These are phyloP conservation scores for Epichloe amarillans DNA, from an alignment of 2,329 filamentous ascomycete species.

Conservation along the genomic window DNA sequence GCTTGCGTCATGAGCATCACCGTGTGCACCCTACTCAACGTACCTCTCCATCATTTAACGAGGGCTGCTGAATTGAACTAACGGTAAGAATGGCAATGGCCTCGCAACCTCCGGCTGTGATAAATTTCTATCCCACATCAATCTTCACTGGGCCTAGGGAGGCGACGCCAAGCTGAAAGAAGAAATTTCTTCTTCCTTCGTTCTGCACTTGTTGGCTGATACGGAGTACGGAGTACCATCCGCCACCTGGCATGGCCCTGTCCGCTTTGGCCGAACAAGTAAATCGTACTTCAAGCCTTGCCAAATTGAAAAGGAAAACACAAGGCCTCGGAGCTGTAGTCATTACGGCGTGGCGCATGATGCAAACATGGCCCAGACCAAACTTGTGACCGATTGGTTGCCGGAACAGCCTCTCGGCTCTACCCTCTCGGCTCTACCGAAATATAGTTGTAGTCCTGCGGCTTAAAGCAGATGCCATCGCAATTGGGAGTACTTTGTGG, in stretches of 20 bases:
- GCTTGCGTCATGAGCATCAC: too few species aligned
- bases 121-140: too few species aligned
- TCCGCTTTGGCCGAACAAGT: background rate
- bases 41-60: too few species aligned
- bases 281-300: background rate
- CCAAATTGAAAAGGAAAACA: background rate
- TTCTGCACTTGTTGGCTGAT: background rate
- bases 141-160: too few species aligned
- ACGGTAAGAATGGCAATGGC: too few species aligned
- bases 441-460: background rate
- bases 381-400: background rate
- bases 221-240: too few species aligned
- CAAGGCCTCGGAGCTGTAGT: background rate
- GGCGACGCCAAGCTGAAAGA: background rate
- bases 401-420: background rate
- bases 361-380: background rate
- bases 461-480: too few species aligned
- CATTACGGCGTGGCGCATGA: background rate
- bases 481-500: background rate
- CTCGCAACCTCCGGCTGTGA: too few species aligned
- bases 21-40: too few species aligned
- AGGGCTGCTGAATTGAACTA: too few species aligned
- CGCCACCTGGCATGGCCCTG: too few species aligned
- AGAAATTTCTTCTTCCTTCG: background rate
- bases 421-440: constrained; percentile 1